These are phyloP conservation scores for Penicillium frequentans DNA, from an alignment of 2,329 filamentous ascomycete genomes.

Conservation along the genomic window DNA sequence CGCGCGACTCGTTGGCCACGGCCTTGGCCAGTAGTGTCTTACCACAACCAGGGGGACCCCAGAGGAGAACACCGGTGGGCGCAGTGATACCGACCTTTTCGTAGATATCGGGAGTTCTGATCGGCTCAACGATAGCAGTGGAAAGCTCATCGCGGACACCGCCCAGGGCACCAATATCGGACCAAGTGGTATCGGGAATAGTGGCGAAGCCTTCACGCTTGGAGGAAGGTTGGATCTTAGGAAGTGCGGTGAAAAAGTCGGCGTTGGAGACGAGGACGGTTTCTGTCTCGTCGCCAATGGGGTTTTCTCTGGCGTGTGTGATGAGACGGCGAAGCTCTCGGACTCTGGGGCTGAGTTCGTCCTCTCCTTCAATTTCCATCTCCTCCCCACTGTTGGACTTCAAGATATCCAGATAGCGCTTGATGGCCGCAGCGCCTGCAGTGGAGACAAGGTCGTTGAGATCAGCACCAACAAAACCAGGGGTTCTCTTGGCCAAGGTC, in stretches of 20 bases:
- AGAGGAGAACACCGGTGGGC: conserved; percentile 85
- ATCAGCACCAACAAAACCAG: conserved; percentile 92
- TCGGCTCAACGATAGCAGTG: conserved; percentile 85
- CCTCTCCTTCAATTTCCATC: conserved; percentile 54
- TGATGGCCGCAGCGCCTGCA: conserved; percentile 64
- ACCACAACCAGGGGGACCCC: conserved; percentile 94
- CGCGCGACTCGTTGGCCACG: conserved; percentile 90
- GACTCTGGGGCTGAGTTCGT: conserved; percentile 40
- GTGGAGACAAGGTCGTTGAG: conserved; percentile 70
- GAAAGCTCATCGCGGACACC: conserved; percentile 78
- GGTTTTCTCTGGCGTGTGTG: conserved; percentile 52
- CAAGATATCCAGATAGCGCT: conserved; percentile 57
- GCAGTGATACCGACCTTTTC: conserved; percentile 73
- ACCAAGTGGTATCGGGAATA: conserved; percentile 90
- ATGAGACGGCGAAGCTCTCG: conserved; percentile 54
- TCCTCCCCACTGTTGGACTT: conserved; percentile 45
- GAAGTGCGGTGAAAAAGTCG: conserved; percentile 73
- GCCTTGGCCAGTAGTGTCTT: conserved; percentile 97
- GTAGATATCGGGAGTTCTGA: conserved; percentile 77
- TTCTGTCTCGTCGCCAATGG: conserved; percentile 55
- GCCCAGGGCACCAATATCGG: conserved; percentile 81
- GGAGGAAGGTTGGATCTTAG: conserved; percentile 74
- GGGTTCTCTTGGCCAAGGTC: conserved; percentile 76
- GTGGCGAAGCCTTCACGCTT: conserved; percentile 94
- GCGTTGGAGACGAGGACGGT: conserved; percentile 60